A percentile compares a stretch with the other conserved stretches of the same genome.
These are phyloP conservation scores for Cinchona pubescens DNA, from an alignment of 257 asterid genomes.

Conservation along the genomic window DNA sequence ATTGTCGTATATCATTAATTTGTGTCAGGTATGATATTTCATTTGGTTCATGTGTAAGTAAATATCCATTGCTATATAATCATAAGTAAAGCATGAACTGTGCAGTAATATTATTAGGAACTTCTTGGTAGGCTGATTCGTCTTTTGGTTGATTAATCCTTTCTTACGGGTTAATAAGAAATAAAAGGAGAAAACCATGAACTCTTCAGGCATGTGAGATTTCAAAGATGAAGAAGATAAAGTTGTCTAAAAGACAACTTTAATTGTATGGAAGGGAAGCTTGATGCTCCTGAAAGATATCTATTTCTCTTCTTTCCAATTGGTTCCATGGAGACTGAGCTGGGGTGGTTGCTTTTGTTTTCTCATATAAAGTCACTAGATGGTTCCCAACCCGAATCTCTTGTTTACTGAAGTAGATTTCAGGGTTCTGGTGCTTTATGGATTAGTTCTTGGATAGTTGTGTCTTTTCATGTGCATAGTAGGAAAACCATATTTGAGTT, in stretches of 20 bases:
- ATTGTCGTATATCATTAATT: constrained; percentile 52
- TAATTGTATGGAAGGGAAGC: not conserved
- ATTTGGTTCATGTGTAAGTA: constrained; percentile 9
- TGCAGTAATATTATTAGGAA: not conserved
- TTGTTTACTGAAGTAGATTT: not conserved
- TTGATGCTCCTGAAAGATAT: not conserved
- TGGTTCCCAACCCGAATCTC: not conserved
- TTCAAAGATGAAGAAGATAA: not conserved
- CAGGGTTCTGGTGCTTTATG: not conserved
- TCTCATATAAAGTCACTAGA: not conserved
- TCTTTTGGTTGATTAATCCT: not conserved
- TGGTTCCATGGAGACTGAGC: not conserved
- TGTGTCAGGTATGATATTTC: constrained; percentile 50
- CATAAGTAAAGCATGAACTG: not conserved
- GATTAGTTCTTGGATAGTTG: not conserved
- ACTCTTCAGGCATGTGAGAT: not conserved
- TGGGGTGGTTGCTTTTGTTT: not conserved
- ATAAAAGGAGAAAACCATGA: not conserved
- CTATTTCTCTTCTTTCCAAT: not conserved
- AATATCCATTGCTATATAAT: not conserved
- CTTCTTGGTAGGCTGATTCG: not conserved
- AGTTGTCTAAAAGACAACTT: not conserved
- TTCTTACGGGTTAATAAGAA: not conserved
- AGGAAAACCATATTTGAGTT: not conserved
- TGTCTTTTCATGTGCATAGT: not conserved